Evolutionary conservation across 495 filamentous ascomycete species (phyloP), one percentile per base, ranked within the genome.

Genomic region (Cetradonia linearis): DNA sequence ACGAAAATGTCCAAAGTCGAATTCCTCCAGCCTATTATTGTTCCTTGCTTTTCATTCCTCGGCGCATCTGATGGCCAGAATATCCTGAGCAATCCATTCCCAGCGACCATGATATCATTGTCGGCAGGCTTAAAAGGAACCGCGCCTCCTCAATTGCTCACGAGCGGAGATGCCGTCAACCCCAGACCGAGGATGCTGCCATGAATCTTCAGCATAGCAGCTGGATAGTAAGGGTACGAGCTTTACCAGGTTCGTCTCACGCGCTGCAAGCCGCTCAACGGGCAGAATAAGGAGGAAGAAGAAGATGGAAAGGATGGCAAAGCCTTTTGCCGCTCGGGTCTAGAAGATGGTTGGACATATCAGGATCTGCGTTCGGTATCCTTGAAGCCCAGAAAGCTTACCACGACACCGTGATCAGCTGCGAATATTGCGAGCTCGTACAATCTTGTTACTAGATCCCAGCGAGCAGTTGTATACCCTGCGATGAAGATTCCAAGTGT

Each of bases 391-490:
- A 8, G 2, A 40, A n/a, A 58, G 76, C 90, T 74, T 76, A 96
- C 92, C 69, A 98, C 88, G 68, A 99, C 93, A 69, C 91, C 91
- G 88, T 96, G 89, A 72, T 95, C 88, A 91, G 90, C 95, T 65
- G 94, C 93, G 71, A 96, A 99, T 57, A 93, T 88, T 56, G 89
- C 88, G 67, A 99, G 80, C 73, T 97, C 91, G 84, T 95, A 92
- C 58, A 96, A 80, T 64, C 90, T 86, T 59, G 90, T 95, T 64
- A 96, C 91, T 56, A 99, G 84, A 73, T 96, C 91, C 90, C 91
- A 97, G 77, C 94, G 86, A 68, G 93, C 93, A 74, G 94, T 96
- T 71, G 89, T 96, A 79, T 99, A 99, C 73, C 93, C 93, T 74
- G 93, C 92, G 78, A 97, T 84, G 76, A 99, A 99, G 79, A 99